These are phyloP conservation scores for Ballota nigra DNA, from an alignment of 257 asterid species.

Conservation along the genomic window DNA sequence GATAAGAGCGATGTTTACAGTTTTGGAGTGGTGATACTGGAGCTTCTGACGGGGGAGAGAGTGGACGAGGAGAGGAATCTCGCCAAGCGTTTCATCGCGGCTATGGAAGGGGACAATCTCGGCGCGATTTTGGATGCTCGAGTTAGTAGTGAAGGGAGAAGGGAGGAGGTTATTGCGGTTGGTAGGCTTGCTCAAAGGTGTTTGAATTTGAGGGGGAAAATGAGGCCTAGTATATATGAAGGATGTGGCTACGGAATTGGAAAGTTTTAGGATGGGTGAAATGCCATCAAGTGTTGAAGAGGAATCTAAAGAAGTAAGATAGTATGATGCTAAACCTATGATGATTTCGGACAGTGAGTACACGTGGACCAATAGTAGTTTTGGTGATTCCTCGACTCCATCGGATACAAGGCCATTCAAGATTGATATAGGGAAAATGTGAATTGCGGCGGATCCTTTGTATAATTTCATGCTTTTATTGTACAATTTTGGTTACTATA, in stretches of 20 bases:
- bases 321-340: background rate
- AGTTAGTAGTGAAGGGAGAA: background rate
- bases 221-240: constrained; percentile 32
- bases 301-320: background rate
- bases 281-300: background rate
- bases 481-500: no score
- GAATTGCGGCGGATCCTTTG: no score
- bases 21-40: constrained; percentile 29
- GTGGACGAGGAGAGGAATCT: constrained; percentile 4
- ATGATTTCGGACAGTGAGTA: background rate
- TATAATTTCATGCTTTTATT: no score
- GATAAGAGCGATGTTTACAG: constrained; percentile 33
- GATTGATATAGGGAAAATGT: background rate
- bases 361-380: constrained; percentile 10
- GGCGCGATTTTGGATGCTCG: constrained; percentile 12
- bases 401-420: constrained; percentile 8
- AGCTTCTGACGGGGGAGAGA: constrained; percentile 13
- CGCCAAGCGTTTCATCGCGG: background rate
- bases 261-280: background rate
- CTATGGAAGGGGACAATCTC: background rate
- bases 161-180: constrained; percentile 17
- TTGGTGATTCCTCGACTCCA: background rate
- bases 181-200: constrained; percentile 28
- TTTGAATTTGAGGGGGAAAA: constrained; percentile 27
- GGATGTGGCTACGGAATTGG: constrained; percentile 27